Evolutionary conservation across 1,284 basidiomycete species (phyloP).

Genomic region (Hypsizygus ulmarius): DNA sequence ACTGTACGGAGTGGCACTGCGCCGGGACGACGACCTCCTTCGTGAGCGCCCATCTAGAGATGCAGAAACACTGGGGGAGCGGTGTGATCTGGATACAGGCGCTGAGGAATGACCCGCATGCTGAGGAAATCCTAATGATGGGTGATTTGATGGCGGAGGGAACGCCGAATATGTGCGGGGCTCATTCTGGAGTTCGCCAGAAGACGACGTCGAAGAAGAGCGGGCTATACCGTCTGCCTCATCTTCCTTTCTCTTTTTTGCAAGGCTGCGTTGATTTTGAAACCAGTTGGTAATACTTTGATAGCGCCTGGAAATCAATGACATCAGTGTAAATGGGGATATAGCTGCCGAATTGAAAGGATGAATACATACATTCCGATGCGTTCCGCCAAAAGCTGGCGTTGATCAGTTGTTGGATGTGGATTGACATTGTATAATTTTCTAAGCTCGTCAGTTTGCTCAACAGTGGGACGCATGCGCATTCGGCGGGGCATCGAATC

Average conservation of each 20-base stretch:
- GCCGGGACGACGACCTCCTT: slow-evolving; percentile 38
- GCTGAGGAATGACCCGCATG: slow-evolving; percentile 27
- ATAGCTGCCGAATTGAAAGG: slow-evolving; percentile 22
- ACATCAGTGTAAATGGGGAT: slow-evolving; percentile 25
- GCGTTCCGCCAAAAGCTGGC: slow-evolving; percentile 57
- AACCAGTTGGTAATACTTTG: slow-evolving; percentile 82
- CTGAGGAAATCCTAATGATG: slow-evolving; percentile 34
- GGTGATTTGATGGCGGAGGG: slow-evolving; percentile 44
- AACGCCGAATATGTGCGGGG: slow-evolving; percentile 46
- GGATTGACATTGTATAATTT: slow-evolving; percentile 58
- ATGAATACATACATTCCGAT: slow-evolving; percentile 66
- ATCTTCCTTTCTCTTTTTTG: slow-evolving; percentile 64
- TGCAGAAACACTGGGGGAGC: slow-evolving; percentile 37
- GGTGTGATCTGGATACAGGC: slow-evolving; percentile 25
- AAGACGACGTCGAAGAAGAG: slow-evolving; percentile 22
- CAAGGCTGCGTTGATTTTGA: slow-evolving; percentile 75
- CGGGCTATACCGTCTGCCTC: slow-evolving; percentile 26
- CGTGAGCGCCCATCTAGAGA: slow-evolving; percentile 36
- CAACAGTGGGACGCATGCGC: slow-evolving; percentile 58
- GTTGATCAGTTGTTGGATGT: slow-evolving; percentile 65
- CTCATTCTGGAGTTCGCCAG: slow-evolving; percentile 32
- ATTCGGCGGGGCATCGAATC: slow-evolving; percentile 51
- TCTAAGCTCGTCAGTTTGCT: slow-evolving; percentile 65
- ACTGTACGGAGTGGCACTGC: slow-evolving; percentile 47
- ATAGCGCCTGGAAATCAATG: slow-evolving; percentile 53